A percentile compares a stretch with the other conserved stretches of the same genome.
Evolutionary conservation across 805 yeast genomes (phyloP).

Genomic region (Wickerhamiella kurtzmanii): DNA sequence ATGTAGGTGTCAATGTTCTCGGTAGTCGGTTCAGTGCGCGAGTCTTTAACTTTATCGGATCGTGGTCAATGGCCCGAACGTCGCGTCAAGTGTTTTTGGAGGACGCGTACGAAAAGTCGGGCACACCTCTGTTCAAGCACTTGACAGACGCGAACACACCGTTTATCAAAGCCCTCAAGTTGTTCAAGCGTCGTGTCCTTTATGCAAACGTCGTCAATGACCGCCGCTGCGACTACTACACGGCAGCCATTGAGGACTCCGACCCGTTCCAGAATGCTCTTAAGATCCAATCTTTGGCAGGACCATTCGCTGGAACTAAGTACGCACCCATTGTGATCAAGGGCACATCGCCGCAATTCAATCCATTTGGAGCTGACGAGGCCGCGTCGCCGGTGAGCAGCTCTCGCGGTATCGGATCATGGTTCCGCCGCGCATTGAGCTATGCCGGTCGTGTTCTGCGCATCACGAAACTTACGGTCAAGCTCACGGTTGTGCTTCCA

Average conservation of each 20-base stretch:
- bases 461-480: constrained; percentile 37
- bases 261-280: constrained; percentile 13
- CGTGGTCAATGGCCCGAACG: constrained; percentile 52
- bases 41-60: constrained; percentile 50
- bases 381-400: constrained; percentile 1
- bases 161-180: constrained; percentile 42
- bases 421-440: neutral
- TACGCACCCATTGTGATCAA: constrained; percentile 16
- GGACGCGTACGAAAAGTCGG: constrained; percentile 16
- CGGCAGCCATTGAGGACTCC: constrained; percentile 49
- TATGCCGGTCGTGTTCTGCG: constrained; percentile 10
- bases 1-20: constrained; percentile 50
- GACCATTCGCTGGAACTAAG: constrained; percentile 14
- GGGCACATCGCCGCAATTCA: constrained; percentile 13
- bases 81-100: constrained; percentile 60
- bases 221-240: constrained; percentile 71
- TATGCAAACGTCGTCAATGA: constrained; percentile 73
- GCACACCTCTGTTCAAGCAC: constrained; percentile 43
- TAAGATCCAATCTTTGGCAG: constrained; percentile 6
- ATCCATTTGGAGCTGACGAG: constrained; percentile 8
- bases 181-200: constrained; percentile 41
- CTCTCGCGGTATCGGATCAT: neutral
- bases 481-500: constrained; percentile 44
- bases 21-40: constrained; percentile 38
- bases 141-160: constrained; percentile 53